A percentile compares a stretch with the other conserved stretches of the same genome.
Conservation (phyloP, 768 basidiomycete species). For the Mycena venus region DNA sequence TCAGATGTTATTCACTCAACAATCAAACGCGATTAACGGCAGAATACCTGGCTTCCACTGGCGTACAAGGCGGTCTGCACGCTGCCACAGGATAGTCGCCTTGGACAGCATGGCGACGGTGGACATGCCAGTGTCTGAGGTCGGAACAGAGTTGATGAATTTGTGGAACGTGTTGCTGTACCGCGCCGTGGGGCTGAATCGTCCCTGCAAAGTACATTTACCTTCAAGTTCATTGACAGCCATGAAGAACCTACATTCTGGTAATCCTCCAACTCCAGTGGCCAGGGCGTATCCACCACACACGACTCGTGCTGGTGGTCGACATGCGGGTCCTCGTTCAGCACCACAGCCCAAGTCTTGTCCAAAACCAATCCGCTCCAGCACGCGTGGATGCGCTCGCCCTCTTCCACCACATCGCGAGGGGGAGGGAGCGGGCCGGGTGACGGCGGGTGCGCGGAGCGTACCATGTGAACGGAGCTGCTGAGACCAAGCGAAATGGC, state of each 20-base stretch:
- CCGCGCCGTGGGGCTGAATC: background rate
- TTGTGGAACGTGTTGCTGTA: background rate
- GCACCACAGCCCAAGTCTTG: slow-evolving; percentile 57
- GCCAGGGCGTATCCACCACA: slow-evolving; percentile 53
- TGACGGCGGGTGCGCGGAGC: slow-evolving; percentile 41
- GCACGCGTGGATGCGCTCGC: slow-evolving; percentile 51
- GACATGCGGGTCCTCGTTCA: slow-evolving; percentile 46
- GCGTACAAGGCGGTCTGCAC: background rate
- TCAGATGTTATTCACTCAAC: background rate
- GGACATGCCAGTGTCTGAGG: background rate
- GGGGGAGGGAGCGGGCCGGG: slow-evolving; percentile 41
- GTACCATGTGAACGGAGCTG: slow-evolving; percentile 53
- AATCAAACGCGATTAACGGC: background rate
- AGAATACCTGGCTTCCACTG: background rate
- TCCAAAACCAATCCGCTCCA: slow-evolving; percentile 52
- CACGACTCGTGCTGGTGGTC: background rate
- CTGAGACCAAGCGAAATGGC: slow-evolving; percentile 50
- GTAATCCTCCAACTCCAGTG: slow-evolving; percentile 52
- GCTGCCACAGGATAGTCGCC: slow-evolving; percentile 2
- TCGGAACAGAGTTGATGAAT: background rate
- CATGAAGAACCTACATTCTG: slow-evolving; percentile 39
- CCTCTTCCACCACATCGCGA: slow-evolving; percentile 48
- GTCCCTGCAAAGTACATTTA: background rate
- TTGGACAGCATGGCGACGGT: slow-evolving; percentile 5
- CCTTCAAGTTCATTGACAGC: background rate